Conservation (phyloP, 116 monocot genomes). For the Phalaenopsis hybrid region DNA sequence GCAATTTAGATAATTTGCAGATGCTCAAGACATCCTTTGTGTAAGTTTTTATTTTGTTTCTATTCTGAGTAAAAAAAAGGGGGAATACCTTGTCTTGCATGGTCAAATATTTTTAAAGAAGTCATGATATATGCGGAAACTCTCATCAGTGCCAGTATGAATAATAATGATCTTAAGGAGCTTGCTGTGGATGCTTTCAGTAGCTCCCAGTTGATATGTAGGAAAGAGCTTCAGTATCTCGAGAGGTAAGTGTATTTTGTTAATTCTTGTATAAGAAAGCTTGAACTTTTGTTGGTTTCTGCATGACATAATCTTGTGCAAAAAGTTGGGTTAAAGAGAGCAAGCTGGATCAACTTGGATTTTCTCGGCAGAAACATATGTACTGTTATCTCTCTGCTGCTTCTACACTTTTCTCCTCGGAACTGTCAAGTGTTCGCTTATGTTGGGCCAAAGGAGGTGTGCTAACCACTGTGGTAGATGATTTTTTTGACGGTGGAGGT, state of each 20-base stretch:
- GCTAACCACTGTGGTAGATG: constrained; percentile 80
- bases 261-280: neutral
- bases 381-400: constrained; percentile 82
- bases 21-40: constrained; percentile 38
- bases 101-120: neutral
- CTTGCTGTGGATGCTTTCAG: constrained; percentile 59
- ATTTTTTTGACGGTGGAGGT: constrained; percentile 89
- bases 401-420: constrained; percentile 55
- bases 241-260: constrained; percentile 36
- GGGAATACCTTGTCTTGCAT: neutral
- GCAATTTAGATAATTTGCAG: constrained; percentile 15
- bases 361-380: constrained; percentile 63
- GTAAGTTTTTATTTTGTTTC: constrained; percentile 30
- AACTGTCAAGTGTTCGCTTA: constrained; percentile 60
- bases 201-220: constrained; percentile 37
- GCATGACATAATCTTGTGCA: constrained; percentile 2
- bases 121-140: neutral
- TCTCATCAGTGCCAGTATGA: constrained; percentile 22
- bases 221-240: constrained; percentile 49
- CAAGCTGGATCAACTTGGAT: constrained; percentile 62
- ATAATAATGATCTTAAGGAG: constrained; percentile 30
- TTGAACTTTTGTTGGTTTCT: neutral
- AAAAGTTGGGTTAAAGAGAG: constrained; percentile 71
- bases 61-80: neutral
- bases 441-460: constrained; percentile 73